Conservation (phyloP, 2,329 filamentous ascomycete genomes). For the Neodidymelliopsis sp. region DNA sequence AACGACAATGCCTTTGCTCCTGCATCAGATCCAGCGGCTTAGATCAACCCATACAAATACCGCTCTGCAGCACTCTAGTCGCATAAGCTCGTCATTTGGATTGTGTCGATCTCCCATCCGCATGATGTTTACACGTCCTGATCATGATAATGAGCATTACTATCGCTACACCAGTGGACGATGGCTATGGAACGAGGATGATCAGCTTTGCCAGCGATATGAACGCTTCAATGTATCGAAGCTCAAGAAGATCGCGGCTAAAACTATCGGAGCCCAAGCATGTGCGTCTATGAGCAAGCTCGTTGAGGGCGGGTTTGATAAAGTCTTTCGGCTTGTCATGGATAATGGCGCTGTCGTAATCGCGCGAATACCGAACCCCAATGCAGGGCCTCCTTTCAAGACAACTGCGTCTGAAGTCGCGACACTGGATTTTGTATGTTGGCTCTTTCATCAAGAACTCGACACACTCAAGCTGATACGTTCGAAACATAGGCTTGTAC, state of each 20-base stretch:
- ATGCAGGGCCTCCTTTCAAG: constrained; percentile 20
- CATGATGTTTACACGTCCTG: constrained; percentile 1
- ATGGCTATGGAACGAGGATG: constrained; percentile 44
- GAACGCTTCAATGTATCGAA: constrained; percentile 45
- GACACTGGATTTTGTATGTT: constrained; percentile 32
- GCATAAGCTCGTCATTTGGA: constrained; percentile 2
- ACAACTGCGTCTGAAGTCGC: constrained; percentile 31
- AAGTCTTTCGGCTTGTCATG: constrained; percentile 33
- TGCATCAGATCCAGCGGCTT: background rate
- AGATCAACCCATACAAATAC: background rate
- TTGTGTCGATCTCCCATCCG: constrained; percentile 10
- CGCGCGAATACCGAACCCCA: constrained; percentile 27
- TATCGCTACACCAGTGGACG: constrained; percentile 33
- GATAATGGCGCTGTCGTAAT: constrained; percentile 29
- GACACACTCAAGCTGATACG: constrained; percentile 9
- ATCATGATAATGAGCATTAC: constrained; percentile 10
- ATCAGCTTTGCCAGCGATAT: constrained; percentile 44
- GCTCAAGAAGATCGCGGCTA: constrained; percentile 43
- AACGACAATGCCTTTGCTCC: background rate
- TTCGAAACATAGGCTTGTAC: constrained; percentile 15
- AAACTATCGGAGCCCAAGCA: constrained; percentile 35
- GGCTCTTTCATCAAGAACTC: background rate
- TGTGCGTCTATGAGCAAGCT: constrained; percentile 48
- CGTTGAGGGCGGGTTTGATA: constrained; percentile 38
- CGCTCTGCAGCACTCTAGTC: constrained; percentile 5